phyloP scores from a whole-genome alignment of 495 filamentous ascomycete species.

The Aspergillus avenaceus region DNA sequence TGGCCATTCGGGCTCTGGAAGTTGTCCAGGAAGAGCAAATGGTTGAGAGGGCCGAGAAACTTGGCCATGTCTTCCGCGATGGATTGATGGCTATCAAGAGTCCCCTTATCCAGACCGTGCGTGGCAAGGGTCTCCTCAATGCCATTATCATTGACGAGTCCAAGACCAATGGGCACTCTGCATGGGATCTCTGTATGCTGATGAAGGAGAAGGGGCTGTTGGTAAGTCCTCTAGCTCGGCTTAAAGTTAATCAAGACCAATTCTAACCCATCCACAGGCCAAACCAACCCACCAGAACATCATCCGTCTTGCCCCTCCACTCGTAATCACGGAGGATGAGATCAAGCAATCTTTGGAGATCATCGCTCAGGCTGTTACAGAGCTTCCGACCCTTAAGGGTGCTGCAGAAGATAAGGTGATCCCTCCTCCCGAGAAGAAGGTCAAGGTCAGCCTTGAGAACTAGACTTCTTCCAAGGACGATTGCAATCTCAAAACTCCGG shows the following conservation, averaged over 20 bases:
- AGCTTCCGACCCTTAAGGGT: conserved; percentile 48
- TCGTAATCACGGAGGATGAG: conserved; percentile 55
- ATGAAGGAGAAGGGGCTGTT: conserved; percentile 93
- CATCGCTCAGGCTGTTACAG: conserved; percentile 44
- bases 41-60: conserved; percentile 70
- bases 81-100: conserved; percentile 66
- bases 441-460: conserved; percentile 47
- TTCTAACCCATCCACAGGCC: conserved; percentile 55
- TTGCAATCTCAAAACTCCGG: background rate
- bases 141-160: conserved; percentile 95
- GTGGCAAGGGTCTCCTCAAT: conserved; percentile 93
- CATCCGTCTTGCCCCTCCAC: conserved; percentile 58
- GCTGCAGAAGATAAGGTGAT: conserved; percentile 42
- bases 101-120: conserved; percentile 76
- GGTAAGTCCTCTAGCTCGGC: conserved; percentile 51
- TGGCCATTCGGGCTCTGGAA: conserved; percentile 94
- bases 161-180: conserved; percentile 75
- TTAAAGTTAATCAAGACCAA: too few species aligned
- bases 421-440: conserved; percentile 47
- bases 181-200: conserved; percentile 97
- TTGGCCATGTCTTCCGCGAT: conserved; percentile 82
- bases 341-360: conserved; percentile 46
- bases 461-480: conserved; percentile 15
- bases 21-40: conserved; percentile 88
- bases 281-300: conserved; percentile 99